Evolutionary conservation across 2,329 filamentous ascomycete species (phyloP).

Genomic region (Keithomyces neogunnii): DNA sequence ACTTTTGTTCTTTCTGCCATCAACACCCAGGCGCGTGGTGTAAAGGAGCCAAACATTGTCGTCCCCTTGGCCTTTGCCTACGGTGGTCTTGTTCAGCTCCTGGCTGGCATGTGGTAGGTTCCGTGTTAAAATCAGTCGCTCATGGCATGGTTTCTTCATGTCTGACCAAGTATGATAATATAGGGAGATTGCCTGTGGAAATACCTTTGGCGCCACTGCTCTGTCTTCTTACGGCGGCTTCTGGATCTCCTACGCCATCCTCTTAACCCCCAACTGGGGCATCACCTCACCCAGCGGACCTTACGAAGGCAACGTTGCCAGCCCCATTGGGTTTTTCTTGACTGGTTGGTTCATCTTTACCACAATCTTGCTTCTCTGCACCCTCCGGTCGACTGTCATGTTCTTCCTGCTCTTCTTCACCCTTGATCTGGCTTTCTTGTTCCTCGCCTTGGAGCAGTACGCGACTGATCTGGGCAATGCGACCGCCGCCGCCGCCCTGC

Average conservation of each 20-base stretch:
- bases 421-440: constrained; percentile 67
- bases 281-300: constrained; percentile 39
- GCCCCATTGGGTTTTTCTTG: constrained; percentile 66
- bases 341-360: constrained; percentile 83
- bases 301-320: constrained; percentile 37
- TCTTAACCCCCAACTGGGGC: constrained; percentile 60
- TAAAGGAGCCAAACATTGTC: constrained; percentile 56
- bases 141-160: background rate
- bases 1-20: constrained; percentile 71
- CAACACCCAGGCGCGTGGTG: constrained; percentile 57
- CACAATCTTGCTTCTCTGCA: constrained; percentile 63
- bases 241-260: constrained; percentile 69
- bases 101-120: constrained; percentile 79
- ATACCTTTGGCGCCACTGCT: constrained; percentile 78
- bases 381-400: constrained; percentile 66
- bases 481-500: constrained; percentile 38
- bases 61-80: constrained; percentile 64
- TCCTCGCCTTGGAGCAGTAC: constrained; percentile 58
- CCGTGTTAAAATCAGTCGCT: background rate
- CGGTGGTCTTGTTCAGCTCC: constrained; percentile 68
- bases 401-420: constrained; percentile 73
- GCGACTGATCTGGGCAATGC: constrained; percentile 42
- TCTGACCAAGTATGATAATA: constrained; percentile 4
- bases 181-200: constrained; percentile 81
- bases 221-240: constrained; percentile 77